A percentile compares a stretch with the other conserved stretches of the same genome.
These are phyloP conservation scores for Corymbia maculata DNA, from an alignment of 345 rosid genomes.

Conservation along the genomic window DNA sequence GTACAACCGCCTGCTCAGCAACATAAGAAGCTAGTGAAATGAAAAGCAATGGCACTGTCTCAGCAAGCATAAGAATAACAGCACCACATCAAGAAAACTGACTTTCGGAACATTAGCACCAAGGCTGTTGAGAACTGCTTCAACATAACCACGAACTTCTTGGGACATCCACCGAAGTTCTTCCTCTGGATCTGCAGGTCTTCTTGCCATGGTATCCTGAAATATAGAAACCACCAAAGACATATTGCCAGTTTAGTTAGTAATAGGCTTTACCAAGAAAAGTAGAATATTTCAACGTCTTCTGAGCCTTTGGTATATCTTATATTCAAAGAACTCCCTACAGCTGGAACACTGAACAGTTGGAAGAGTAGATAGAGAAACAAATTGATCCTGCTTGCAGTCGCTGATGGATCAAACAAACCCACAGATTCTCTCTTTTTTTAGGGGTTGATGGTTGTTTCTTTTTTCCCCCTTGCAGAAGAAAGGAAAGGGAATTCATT, in stretches of 20 bases:
- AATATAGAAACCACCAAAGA: background rate
- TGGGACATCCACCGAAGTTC: conserved; percentile 98
- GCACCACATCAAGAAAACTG: background rate
- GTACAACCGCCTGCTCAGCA: conserved; percentile 76
- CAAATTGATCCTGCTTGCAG: background rate
- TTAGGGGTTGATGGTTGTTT: background rate
- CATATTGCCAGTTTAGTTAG: background rate
- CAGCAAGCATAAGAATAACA: background rate
- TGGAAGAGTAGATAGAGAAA: background rate
- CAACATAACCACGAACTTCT: conserved; percentile 95
- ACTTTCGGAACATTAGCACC: conserved; percentile 96
- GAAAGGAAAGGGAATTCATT: background rate
- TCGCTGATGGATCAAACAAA: background rate
- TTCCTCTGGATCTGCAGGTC: conserved; percentile 89
- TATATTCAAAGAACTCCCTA: background rate
- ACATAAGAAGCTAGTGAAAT: background rate
- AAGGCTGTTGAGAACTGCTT: conserved; percentile 88
- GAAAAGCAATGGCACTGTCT: background rate
- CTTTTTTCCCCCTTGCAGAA: background rate
- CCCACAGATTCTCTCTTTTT: background rate
- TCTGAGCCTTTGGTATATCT: background rate
- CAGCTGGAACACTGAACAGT: background rate
- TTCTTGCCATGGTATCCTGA: conserved; percentile 77
- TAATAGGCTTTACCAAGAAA: background rate
- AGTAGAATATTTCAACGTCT: background rate